phyloP scores from a whole-genome alignment of 768 basidiomycete species.

The Lenzites betulinus region DNA sequence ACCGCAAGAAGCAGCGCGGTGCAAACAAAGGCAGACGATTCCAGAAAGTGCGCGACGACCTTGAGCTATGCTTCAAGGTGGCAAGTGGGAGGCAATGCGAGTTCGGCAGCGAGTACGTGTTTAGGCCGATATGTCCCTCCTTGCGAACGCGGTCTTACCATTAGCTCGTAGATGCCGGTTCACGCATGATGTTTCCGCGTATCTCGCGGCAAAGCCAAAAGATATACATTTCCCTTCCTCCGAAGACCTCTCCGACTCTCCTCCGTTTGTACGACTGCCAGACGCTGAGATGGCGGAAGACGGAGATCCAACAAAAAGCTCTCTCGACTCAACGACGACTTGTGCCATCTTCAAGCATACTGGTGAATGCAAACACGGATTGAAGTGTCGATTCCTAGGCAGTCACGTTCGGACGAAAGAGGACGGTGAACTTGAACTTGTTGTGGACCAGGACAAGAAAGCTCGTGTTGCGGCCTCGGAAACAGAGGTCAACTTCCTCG shows the following conservation, averaged over 20 bases:
- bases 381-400: constrained; percentile 90
- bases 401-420: constrained; percentile 62
- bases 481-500: constrained; percentile 71
- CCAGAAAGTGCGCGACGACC: constrained; percentile 73
- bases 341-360: constrained; percentile 71
- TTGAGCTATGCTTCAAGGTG: constrained; percentile 81
- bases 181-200: constrained; percentile 75
- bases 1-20: constrained; percentile 74
- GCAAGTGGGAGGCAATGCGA: constrained; percentile 74
- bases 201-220: constrained; percentile 72
- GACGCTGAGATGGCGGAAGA: constrained; percentile 29
- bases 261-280: constrained; percentile 51
- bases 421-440: constrained; percentile 45
- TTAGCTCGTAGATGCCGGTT: constrained; percentile 63
- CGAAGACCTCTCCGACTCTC: constrained; percentile 42
- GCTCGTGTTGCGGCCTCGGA: constrained; percentile 46
- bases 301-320: constrained; percentile 33
- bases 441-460: constrained; percentile 62
- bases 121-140: neutral
- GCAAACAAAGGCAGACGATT: constrained; percentile 85
- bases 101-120: constrained; percentile 62
- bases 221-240: constrained; percentile 64
- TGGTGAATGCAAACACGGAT: constrained; percentile 81
- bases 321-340: constrained; percentile 46
- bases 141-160: neutral